Conservation (phyloP, 2,329 filamentous ascomycete genomes). For the Sarocladium kiliense region DNA sequence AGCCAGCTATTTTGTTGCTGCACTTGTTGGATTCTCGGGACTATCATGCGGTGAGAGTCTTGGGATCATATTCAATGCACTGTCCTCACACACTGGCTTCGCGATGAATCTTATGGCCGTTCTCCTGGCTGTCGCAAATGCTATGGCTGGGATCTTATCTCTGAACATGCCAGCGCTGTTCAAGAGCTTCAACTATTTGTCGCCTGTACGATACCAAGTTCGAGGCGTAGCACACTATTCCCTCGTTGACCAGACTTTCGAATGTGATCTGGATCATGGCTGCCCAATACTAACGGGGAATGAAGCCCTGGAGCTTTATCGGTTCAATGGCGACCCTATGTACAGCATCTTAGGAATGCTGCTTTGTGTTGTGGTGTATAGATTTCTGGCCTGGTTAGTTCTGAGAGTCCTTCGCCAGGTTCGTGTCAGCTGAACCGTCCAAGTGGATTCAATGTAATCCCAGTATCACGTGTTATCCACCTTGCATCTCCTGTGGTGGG, state of each 20-base stretch:
- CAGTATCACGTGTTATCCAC: too few species aligned
- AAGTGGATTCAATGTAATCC: too few species aligned
- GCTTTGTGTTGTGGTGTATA: constrained; percentile 59
- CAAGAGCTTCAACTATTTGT: constrained; percentile 65
- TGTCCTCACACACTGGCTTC: constrained; percentile 70
- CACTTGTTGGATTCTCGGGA: constrained; percentile 67
- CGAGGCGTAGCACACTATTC: constrained; percentile 64
- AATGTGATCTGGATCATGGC: constrained; percentile 45
- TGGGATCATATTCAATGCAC: constrained; percentile 75
- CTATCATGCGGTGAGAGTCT: constrained; percentile 70
- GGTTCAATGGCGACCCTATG: constrained; percentile 55
- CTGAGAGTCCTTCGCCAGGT: constrained; percentile 33
- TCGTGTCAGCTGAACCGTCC: background rate
- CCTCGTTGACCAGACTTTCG: constrained; percentile 61
- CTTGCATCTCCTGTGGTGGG: too few species aligned
- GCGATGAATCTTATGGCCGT: constrained; percentile 68
- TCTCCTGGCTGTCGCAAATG: constrained; percentile 63
- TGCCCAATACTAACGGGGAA: constrained; percentile 64
- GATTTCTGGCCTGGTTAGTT: constrained; percentile 56
- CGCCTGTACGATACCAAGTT: constrained; percentile 64
- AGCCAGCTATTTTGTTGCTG: constrained; percentile 61
- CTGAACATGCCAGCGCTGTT: constrained; percentile 64
- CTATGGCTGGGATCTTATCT: constrained; percentile 67
- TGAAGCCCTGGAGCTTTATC: constrained; percentile 63
- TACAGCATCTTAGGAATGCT: constrained; percentile 60